These are phyloP conservation scores for Dichotomocladium elegans DNA, from an alignment of 371 early-diverging fungal genomes.

Conservation along the genomic window DNA sequence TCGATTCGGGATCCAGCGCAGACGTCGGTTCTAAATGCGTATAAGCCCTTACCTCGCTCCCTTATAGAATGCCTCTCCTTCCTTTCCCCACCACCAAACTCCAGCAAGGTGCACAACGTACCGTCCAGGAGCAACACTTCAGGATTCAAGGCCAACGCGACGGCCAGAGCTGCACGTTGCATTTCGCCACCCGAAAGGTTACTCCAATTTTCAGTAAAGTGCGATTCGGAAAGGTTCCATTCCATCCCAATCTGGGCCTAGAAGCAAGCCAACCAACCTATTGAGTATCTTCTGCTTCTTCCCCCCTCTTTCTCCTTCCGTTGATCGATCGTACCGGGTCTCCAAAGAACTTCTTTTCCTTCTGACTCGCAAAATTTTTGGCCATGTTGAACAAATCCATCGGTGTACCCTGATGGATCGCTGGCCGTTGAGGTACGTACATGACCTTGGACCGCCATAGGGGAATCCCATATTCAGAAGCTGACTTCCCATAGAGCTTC, in stretches of 20 bases:
- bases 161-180: constrained; percentile 79
- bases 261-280: not conserved
- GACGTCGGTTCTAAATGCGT: constrained; percentile 73
- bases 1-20: constrained; percentile 77
- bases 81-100: not conserved
- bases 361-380: constrained; percentile 55
- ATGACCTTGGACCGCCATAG: constrained; percentile 75
- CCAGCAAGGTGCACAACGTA: constrained; percentile 13
- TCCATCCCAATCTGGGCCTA: constrained; percentile 52
- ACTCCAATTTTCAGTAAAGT: constrained; percentile 75
- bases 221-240: constrained; percentile 64
- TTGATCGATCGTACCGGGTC: constrained; percentile 52
- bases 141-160: constrained; percentile 81
- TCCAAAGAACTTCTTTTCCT: constrained; percentile 28
- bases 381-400: constrained; percentile 63
- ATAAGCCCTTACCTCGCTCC: not conserved
- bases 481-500: constrained; percentile 54
- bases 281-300: too few species aligned
- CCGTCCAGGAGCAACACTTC: constrained; percentile 81
- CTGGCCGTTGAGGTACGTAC: constrained; percentile 86
- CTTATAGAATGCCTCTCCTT: too few species aligned
- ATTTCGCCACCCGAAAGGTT: constrained; percentile 87
- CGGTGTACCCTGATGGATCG: constrained; percentile 73
- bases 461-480: constrained; percentile 63
- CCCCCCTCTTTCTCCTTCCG: too few species aligned